A percentile compares a stretch with the other conserved stretches of the same genome.
Conservation (phyloP, 495 filamentous ascomycete species). For the Penicillium steckii region DNA sequence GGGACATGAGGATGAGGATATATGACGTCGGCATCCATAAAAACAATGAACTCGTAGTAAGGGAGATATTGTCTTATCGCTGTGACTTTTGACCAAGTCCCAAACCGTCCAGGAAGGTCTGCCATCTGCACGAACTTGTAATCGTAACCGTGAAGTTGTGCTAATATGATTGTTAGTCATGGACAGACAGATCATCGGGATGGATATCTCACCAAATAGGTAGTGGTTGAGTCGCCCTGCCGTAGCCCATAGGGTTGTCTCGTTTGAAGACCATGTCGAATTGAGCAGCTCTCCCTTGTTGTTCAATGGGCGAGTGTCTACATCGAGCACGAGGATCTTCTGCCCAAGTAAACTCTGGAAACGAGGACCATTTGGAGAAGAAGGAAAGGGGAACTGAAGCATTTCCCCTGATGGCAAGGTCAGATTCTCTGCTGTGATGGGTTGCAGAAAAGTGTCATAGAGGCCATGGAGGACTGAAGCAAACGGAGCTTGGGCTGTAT, state of each 20-base stretch:
- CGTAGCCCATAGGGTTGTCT: constrained; percentile 15
- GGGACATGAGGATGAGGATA: constrained; percentile 48
- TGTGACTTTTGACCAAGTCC: constrained; percentile 51
- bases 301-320: constrained; percentile 36
- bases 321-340: constrained; percentile 38
- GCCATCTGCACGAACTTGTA: constrained; percentile 47
- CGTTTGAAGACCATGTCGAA: constrained; percentile 17
- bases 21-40: constrained; percentile 51
- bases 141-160: constrained; percentile 52
- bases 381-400: background rate
- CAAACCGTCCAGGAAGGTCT: constrained; percentile 18
- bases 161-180: constrained; percentile 12
- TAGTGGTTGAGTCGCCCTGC: constrained; percentile 42
- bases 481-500: background rate
- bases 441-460: background rate
- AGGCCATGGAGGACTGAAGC: background rate
- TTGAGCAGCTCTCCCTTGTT: constrained; percentile 28
- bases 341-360: constrained; percentile 27
- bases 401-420: background rate
- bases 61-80: constrained; percentile 43
- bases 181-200: background rate
- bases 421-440: background rate
- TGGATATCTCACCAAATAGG: constrained; percentile 26
- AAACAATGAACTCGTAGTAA: constrained; percentile 48
- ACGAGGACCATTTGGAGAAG: background rate